phyloP scores from a whole-genome alignment of 768 basidiomycete genomes.

The Hygrophorus russula region DNA sequence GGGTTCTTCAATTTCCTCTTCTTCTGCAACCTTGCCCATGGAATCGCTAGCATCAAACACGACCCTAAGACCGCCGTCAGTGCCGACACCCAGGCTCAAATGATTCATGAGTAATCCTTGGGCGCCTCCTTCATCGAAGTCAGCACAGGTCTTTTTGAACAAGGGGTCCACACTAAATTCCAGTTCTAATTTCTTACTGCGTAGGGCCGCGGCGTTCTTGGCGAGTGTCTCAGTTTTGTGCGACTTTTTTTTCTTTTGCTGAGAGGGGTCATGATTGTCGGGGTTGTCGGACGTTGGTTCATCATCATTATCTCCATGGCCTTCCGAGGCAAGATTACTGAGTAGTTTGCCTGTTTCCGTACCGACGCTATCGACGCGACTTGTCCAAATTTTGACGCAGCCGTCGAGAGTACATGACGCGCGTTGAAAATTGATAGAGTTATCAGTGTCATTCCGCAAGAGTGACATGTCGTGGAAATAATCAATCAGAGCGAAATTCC shows the following conservation, averaged over 20 bases:
- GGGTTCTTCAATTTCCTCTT: conserved; percentile 63
- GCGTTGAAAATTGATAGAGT: conserved; percentile 98
- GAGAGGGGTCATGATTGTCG: conserved; percentile 45
- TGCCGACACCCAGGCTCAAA: conserved; percentile 63
- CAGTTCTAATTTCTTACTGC: conserved; percentile 87
- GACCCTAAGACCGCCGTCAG: conserved; percentile 75
- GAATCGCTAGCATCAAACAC: conserved; percentile 96
- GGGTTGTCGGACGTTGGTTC: conserved; percentile 55
- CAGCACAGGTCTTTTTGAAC: conserved; percentile 95
- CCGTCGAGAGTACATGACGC: conserved; percentile 96
- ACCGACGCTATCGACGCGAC: conserved; percentile 91
- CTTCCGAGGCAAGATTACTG: conserved; percentile 67
- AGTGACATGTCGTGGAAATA: conserved; percentile 99
- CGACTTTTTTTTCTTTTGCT: conserved; percentile 51
- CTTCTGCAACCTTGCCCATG: conserved; percentile 57
- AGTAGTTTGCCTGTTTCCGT: conserved; percentile 94
- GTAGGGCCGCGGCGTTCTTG: conserved; percentile 69
- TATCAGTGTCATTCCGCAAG: conserved; percentile 84
- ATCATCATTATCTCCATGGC: conserved; percentile 42
- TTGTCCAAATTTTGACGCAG: conserved; percentile 99
- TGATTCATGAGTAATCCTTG: conserved; percentile 97
- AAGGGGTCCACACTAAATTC: conserved; percentile 96
- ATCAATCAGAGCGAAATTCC: conserved; percentile 96
- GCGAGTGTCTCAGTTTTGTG: conserved; percentile 80
- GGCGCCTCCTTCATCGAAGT: conserved; percentile 98